Percentiles rank a stretch among this genome's conserved stretches.
phyloP scores from a whole-genome alignment of 1,139 yeast genomes.

The Yamadazyma buinensis region DNA sequence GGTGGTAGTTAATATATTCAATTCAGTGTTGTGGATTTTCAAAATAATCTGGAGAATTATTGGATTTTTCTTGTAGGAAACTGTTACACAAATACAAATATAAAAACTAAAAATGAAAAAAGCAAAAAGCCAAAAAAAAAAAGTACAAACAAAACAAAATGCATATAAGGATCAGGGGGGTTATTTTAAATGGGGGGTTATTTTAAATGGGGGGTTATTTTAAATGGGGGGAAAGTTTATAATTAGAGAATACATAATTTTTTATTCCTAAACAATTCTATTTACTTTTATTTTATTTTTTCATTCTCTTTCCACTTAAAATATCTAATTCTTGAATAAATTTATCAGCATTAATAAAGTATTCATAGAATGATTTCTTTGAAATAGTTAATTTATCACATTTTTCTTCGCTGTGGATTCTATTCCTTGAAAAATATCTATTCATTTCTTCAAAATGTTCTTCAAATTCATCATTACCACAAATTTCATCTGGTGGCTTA shows the following conservation, averaged over 20 bases:
- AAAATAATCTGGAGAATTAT: conserved; percentile 35
- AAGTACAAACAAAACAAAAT: too few relatives aligned
- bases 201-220: too few relatives aligned
- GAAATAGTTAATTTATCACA: neutral
- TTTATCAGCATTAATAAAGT: conserved; percentile 25
- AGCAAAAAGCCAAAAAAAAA: too few relatives aligned
- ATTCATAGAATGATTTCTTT: conserved; percentile 13
- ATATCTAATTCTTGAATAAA: conserved; percentile 20
- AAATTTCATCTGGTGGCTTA: conserved; percentile 2
- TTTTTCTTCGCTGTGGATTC: conserved; percentile 13
- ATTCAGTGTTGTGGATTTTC: conserved; percentile 32
- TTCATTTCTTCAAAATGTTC: conserved; percentile 15
- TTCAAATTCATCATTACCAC: conserved; percentile 5
- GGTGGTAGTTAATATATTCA: conserved; percentile 61
- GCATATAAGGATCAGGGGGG: too few relatives aligned
- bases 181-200: too few relatives aligned
- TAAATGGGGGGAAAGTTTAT: too few relatives aligned
- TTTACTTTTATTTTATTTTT: neutral
- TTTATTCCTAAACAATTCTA: neutral
- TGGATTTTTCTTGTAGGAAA: conserved; percentile 26
- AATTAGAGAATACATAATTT: too few relatives aligned
- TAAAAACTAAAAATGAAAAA: too few relatives aligned
- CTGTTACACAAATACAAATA: conserved; percentile 5
- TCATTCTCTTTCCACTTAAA: conserved; percentile 11
- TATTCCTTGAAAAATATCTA: conserved; percentile 15